Evolutionary conservation across 2,329 filamentous ascomycete species (phyloP).

Genomic region (Alternaria alternata): DNA sequence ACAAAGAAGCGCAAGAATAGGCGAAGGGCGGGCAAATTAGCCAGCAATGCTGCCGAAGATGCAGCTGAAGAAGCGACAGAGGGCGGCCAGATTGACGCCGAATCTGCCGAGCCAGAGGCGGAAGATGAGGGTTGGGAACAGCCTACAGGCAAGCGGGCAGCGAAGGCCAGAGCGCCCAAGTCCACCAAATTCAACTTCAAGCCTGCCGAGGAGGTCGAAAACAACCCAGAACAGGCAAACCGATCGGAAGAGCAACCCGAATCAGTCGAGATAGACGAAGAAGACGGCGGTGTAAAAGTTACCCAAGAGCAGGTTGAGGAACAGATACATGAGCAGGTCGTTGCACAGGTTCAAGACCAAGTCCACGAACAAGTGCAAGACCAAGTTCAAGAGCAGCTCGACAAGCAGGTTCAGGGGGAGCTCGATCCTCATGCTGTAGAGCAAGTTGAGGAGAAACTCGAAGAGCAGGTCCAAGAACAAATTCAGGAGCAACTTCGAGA

Average conservation of each 20-base stretch:
- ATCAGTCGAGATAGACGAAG: neutral
- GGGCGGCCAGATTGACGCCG: neutral
- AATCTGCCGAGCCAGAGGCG: conserved; percentile 4
- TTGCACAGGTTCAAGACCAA: conserved; percentile 20
- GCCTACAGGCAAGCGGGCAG: conserved; percentile 20
- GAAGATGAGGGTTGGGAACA: conserved; percentile 21
- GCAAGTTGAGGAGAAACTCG: conserved; percentile 15
- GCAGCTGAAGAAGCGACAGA: conserved; percentile 6
- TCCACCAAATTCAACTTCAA: conserved; percentile 18
- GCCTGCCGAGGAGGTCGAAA: conserved; percentile 15
- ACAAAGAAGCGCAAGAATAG: conserved; percentile 19
- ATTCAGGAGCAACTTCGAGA: conserved; percentile 13
- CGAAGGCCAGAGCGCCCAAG: conserved; percentile 19
- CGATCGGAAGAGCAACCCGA: conserved; percentile 2
- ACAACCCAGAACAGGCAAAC: conserved; percentile 4
- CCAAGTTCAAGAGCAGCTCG: conserved; percentile 21
- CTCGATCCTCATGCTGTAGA: conserved; percentile 4
- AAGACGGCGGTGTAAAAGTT: conserved; percentile 16
- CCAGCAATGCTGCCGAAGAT: neutral
- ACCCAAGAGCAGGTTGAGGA: conserved; percentile 18
- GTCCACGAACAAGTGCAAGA: conserved; percentile 20
- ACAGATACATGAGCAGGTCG: conserved; percentile 5
- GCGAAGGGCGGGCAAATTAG: conserved; percentile 6
- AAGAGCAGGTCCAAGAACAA: conserved; percentile 18
- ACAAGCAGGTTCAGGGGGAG: conserved; percentile 1